A percentile compares a stretch with the other conserved stretches of the same genome.
Conservation (phyloP, 73 alveolate species). For the Tetrahymena borealis region DNA sequence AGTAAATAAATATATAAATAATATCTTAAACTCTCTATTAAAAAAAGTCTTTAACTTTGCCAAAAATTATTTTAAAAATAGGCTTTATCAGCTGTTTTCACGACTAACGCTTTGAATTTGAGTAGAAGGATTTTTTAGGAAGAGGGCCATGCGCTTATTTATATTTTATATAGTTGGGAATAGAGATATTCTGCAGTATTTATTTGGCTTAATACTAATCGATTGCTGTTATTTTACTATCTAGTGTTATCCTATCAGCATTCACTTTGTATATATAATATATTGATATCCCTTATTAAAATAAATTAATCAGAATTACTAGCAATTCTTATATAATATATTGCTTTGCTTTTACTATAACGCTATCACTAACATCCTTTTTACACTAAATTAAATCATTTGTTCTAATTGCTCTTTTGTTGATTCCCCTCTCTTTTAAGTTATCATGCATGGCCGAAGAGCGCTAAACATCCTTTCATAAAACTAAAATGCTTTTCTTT, state of each 20-base stretch:
- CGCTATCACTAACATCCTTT: neutral
- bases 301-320: too few relatives aligned
- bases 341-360: neutral
- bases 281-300: too few relatives aligned
- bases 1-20: too few relatives aligned
- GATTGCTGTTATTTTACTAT: neutral
- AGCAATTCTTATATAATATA: neutral
- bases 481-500: neutral
- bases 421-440: neutral
- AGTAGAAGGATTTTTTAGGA: neutral
- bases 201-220: neutral
- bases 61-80: too few relatives aligned
- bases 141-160: neutral
- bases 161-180: neutral
- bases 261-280: too few relatives aligned
- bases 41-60: too few relatives aligned
- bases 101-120: neutral
- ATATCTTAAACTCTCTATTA: too few relatives aligned
- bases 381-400: neutral
- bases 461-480: neutral
- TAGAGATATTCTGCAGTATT: neutral
- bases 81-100: neutral
- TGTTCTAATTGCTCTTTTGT: neutral
- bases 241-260: too few relatives aligned
- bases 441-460: neutral